phyloP scores from a whole-genome alignment of 225 moss, liverwort and hornwort species.

The Pseudoscleropodium purum region DNA sequence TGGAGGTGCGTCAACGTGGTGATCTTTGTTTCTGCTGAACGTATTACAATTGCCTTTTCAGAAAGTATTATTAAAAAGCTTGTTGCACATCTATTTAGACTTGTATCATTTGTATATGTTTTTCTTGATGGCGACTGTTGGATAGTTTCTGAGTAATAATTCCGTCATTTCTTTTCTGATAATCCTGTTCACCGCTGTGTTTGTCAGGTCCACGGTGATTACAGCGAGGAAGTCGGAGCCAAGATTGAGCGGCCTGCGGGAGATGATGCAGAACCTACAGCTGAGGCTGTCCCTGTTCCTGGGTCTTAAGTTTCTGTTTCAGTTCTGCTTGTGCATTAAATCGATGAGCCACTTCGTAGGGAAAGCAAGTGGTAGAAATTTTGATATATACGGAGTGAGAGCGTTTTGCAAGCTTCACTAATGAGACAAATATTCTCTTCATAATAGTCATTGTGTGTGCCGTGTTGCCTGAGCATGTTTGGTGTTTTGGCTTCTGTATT shows the following conservation, averaged over 20 bases:
- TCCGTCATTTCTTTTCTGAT: not conserved
- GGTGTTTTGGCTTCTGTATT: not conserved
- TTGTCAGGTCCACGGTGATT: not conserved
- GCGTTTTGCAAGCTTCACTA: not conserved
- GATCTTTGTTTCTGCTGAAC: not conserved
- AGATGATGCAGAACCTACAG: not conserved
- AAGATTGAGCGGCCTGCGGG: not conserved
- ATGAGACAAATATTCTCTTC: not conserved
- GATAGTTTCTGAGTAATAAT: not conserved
- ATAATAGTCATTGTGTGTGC: not conserved
- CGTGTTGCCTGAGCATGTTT: not conserved
- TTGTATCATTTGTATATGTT: not conserved
- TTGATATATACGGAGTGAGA: not conserved
- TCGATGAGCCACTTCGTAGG: not conserved
- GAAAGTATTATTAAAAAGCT: not conserved
- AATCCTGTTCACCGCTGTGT: not conserved
- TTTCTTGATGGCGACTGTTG: not conserved
- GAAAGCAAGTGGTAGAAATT: not conserved
- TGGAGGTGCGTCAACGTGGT: constrained; percentile 3
- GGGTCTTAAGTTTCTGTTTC: not conserved
- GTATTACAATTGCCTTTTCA: not conserved
- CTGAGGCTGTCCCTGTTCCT: constrained; percentile 8
- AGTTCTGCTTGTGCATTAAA: not conserved
- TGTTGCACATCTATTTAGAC: not conserved
- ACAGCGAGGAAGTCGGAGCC: not conserved